Evolutionary conservation across 352 stramenopile species (phyloP).

Genomic region (Phytophthora constricta): DNA sequence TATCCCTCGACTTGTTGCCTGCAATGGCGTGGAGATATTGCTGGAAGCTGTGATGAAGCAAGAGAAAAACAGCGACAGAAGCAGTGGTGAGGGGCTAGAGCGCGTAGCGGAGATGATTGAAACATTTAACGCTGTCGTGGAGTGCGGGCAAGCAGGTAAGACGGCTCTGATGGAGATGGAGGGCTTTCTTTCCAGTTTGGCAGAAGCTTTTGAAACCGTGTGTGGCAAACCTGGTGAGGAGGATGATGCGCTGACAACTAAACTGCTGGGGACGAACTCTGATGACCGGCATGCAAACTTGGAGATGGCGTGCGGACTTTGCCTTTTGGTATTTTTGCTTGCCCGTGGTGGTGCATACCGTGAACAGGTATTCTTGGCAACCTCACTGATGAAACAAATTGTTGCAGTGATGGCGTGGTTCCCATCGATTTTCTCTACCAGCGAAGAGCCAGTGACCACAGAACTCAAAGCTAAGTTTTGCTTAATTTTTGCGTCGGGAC

Average conservation of each 20-base stretch:
- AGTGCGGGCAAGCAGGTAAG: slow-evolving; percentile 52
- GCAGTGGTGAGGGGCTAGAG: slow-evolving; percentile 20
- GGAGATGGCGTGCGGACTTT: slow-evolving; percentile 59
- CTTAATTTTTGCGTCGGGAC: slow-evolving; percentile 42
- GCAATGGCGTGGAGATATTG: slow-evolving; percentile 69
- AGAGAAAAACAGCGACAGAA: slow-evolving; percentile 4
- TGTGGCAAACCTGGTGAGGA: slow-evolving; percentile 33
- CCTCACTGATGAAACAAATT: slow-evolving; percentile 34
- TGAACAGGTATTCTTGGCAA: slow-evolving; percentile 56
- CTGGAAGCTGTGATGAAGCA: slow-evolving; percentile 48
- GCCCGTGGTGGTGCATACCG: slow-evolving; percentile 40
- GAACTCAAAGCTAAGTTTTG: slow-evolving; percentile 44
- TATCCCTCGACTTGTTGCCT: slow-evolving; percentile 64
- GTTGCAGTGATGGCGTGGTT: slow-evolving; percentile 53
- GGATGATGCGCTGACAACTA: slow-evolving; percentile 15
- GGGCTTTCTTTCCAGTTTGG: slow-evolving; percentile 53
- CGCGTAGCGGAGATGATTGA: slow-evolving; percentile 58
- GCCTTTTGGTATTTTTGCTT: slow-evolving; percentile 60
- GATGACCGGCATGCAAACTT: slow-evolving; percentile 43
- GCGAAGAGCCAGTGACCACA: slow-evolving; percentile 15
- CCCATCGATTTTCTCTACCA: slow-evolving; percentile 43
- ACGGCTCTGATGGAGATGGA: slow-evolving; percentile 56
- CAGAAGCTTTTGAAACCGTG: slow-evolving; percentile 36
- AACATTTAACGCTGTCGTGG: slow-evolving; percentile 69
- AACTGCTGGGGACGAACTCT: slow-evolving; percentile 21